phyloP scores from a whole-genome alignment of 176 grass and related monocot genomes.

The Guadua angustifolia region DNA sequence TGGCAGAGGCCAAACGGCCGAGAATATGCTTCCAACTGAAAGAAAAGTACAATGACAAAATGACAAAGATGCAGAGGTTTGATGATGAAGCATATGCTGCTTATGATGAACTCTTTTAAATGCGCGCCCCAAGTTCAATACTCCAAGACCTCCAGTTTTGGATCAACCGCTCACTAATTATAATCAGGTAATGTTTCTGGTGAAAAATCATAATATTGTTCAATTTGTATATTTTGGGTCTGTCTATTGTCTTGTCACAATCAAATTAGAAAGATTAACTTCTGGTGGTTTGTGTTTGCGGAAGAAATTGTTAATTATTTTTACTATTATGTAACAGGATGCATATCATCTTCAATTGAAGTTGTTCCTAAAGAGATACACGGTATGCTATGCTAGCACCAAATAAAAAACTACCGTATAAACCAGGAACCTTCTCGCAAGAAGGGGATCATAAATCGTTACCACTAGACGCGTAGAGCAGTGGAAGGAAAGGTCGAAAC shows the following conservation, averaged over 20 bases:
- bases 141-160: slow-evolving; percentile 72
- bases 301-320: not conserved
- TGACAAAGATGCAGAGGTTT: slow-evolving; percentile 97
- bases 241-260: not conserved
- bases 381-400: too few species aligned
- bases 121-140: slow-evolving; percentile 98
- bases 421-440: too few species aligned
- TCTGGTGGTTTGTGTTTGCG: not conserved
- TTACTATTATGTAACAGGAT: slow-evolving; percentile 56
- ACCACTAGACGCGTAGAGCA: too few species aligned
- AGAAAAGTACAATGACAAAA: slow-evolving; percentile 98
- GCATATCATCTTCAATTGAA: slow-evolving; percentile 97
- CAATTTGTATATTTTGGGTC: not conserved
- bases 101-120: slow-evolving; percentile 98
- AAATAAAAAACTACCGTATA: too few species aligned
- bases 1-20: too few species aligned
- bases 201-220: not conserved
- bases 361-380: too few species aligned
- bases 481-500: too few species aligned
- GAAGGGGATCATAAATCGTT: too few species aligned
- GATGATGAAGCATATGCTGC: slow-evolving; percentile 92
- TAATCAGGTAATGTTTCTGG: slow-evolving; percentile 69
- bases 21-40: too few species aligned
- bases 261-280: not conserved
- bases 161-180: slow-evolving; percentile 84